Evolutionary conservation across 208 protist species (phyloP), one percentile per base, ranked within the genome.

Genomic region (Trypanosoma rangeli): DNA sequence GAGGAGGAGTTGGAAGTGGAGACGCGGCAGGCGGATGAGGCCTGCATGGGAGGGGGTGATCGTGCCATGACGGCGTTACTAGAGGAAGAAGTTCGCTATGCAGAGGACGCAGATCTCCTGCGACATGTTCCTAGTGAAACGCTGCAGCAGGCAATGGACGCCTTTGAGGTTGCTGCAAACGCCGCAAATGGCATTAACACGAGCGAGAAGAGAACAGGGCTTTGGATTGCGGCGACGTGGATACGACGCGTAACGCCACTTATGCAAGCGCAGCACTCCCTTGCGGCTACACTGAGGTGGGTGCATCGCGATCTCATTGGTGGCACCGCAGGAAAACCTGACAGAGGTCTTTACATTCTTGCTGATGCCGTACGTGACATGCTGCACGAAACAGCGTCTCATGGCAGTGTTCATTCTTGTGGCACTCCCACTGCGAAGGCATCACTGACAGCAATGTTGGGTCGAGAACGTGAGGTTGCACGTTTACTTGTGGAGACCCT

Each of bases 401-500:
- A 52, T 37, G 28, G 54, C 26, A 66, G 37, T 22, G 35, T 3
- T 29, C 20, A 56, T 5, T 16, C 20, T 58, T 28, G 57, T 48
- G 46, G 49, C 33, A 29, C 12, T 31, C 49, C 20, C 20, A 68
- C 18, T 54, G 24, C 31, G 24, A 33, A 8, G 20, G 15, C n/a
- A n/a, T 33, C 42, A 26, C 33, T 76, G 35, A 26, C 65, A 20
- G 12, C 26, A 29, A 28, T 56, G n/a, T 28, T 63, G 31, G 39
- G 37, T 1, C 31, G 29, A 33, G 55, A 66, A 8, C 26, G 35
- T 1, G 52, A 18, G 12, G 57, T 71, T 8, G 42, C 59, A 49
- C 24, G 64, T 13, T 33, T 68, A 44, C 52, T 77, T 68, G 57
- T 77, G 15, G 49, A 65, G 42, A 39, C 62, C 12, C 31, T 77